Base-by-base conservation (phyloP, 192 early-diverging fungal genomes). In the Backusella circina region DNA sequence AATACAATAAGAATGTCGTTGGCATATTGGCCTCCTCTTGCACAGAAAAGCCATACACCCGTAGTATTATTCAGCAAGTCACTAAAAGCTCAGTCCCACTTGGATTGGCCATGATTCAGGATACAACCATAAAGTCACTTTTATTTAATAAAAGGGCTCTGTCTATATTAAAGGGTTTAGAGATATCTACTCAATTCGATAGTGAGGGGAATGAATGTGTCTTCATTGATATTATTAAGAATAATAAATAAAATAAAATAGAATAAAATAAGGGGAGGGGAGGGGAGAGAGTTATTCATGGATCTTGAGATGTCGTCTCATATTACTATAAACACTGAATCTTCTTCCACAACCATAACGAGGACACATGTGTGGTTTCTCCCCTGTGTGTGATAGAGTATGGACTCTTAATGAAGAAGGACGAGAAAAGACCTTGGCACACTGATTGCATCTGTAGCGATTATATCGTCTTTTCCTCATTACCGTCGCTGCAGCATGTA, bases 261-360 rank as follows among this genome's bases (percentile, higher is more conserved):
- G 26, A 26, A 57, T 57, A 26, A 21, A 51, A 7, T 51, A 57
- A 23, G 9, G 6, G 10, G 47, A 21, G n/a, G 21, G 16, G 23
- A 57, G 39, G 13, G 13, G 1, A 1, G 39, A 41, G 2, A 1
- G 51, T 0, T 37, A 66, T 47, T 81, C 74, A 83, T 89, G 88
- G 8, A 86, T 85, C 35, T 87, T 75, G 57, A 87, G 38, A 82
- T 94, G 93, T n/a, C 93, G 86, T 8, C 91, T 87, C 87, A 92
- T 82, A 50, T 94, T 94, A 74, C 91, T 92, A 50, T 87, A 84
- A 10, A 93, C 92, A 32, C 90, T 90, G 74, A 94, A 94, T 37
- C 84, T 80, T 36, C 90, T 86, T 5, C 84, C 85, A 76, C 93
- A 94, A 3, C 90, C 87, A 31, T 84, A 84, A 65, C 86, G 85